Conservation (phyloP, 495 filamentous ascomycete species). For the Aspergillus panamensis region DNA sequence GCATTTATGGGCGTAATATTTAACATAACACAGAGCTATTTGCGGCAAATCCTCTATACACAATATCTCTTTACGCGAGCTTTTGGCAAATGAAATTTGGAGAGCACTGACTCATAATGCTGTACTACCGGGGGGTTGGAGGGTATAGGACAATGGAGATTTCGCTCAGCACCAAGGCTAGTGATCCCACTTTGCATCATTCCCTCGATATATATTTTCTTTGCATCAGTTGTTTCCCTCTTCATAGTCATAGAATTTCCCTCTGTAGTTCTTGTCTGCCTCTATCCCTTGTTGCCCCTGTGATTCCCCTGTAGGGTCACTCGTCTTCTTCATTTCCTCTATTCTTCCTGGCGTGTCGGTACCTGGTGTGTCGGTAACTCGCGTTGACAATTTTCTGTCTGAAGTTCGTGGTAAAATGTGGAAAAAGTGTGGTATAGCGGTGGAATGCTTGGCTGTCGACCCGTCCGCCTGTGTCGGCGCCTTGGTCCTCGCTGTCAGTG, state of each 20-base stretch:
- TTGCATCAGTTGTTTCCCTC: slow-evolving; percentile 23
- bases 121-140: too few relatives aligned
- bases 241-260: too few relatives aligned
- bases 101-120: too few relatives aligned
- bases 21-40: too few relatives aligned
- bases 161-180: too few relatives aligned
- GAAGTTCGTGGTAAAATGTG: background rate
- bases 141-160: too few relatives aligned
- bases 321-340: background rate
- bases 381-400: background rate
- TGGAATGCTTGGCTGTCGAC: background rate
- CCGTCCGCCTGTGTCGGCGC: background rate
- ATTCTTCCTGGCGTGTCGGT: background rate
- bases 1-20: too few relatives aligned
- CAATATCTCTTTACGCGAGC: too few relatives aligned
- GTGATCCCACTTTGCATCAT: too few relatives aligned
- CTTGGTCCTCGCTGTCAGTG: background rate
- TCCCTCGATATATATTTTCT: too few relatives aligned
- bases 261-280: background rate
- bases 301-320: background rate
- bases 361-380: background rate
- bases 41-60: too few relatives aligned
- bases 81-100: too few relatives aligned
- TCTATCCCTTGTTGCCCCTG: background rate
- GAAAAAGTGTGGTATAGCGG: background rate